Conservation (phyloP, 2,329 filamentous ascomycete species). For the Colletotrichum lindemuthianum region DNA sequence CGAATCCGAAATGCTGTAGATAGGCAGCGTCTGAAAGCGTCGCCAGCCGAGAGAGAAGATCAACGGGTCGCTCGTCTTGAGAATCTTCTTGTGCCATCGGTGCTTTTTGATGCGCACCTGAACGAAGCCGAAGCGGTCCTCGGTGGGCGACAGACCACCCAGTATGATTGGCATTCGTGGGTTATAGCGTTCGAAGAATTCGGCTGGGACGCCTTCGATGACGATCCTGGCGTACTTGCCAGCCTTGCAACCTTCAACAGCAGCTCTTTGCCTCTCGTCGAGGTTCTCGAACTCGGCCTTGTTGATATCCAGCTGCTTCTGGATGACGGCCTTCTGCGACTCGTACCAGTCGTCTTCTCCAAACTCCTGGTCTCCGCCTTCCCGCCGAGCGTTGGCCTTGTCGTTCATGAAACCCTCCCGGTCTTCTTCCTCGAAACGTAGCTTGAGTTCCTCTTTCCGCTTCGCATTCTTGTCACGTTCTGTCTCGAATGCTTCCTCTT, state of each 20-base stretch:
- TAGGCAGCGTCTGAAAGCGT: constrained; percentile 89
- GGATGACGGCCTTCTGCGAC: constrained; percentile 90
- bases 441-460: constrained; percentile 91
- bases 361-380: constrained; percentile 80
- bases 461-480: constrained; percentile 92
- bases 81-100: constrained; percentile 98
- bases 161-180: constrained; percentile 85
- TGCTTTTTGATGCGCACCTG: constrained; percentile 97
- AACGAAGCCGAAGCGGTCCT: constrained; percentile 94
- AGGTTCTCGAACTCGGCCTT: constrained; percentile 90
- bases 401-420: constrained; percentile 95
- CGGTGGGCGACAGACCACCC: constrained; percentile 90
- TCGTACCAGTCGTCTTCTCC: constrained; percentile 99
- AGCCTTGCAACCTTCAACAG: constrained; percentile 90
- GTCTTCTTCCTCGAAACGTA: constrained; percentile 97
- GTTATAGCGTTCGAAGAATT: constrained; percentile 87
- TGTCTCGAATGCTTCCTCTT: constrained; percentile 73
- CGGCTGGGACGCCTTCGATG: constrained; percentile 87
- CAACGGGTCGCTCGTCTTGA: constrained; percentile 97
- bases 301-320: constrained; percentile 98
- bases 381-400: constrained; percentile 79
- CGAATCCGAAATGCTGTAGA: constrained; percentile 96
- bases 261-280: constrained; percentile 82
- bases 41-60: constrained; percentile 98
- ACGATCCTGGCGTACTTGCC: constrained; percentile 94